Percentiles rank a stretch among this genome's conserved stretches.
Conservation (phyloP, 345 rosid genomes). For the Aurinia saxatilis region DNA sequence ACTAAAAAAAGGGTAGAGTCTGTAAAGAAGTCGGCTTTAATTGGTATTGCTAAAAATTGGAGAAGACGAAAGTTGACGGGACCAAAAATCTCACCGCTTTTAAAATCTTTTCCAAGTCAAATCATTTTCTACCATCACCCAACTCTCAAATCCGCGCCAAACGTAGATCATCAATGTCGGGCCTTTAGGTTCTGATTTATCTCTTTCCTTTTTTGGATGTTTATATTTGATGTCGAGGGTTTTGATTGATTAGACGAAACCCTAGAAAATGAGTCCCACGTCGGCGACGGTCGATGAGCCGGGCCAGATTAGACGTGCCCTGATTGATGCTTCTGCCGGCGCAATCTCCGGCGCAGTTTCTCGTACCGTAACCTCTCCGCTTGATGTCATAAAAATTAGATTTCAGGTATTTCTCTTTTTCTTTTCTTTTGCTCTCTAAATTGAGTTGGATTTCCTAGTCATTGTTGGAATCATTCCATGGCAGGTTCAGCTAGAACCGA, state of each 20-base stretch:
- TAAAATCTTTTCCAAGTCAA: neutral
- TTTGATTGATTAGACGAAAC: conserved; percentile 14
- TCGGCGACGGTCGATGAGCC: conserved; percentile 49
- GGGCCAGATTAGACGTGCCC: conserved; percentile 64
- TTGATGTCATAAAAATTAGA: conserved; percentile 95
- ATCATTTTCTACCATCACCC: neutral
- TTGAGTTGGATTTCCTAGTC: too few relatives aligned
- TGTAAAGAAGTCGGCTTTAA: too few relatives aligned
- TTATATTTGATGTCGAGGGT: neutral
- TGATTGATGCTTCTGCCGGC: conserved; percentile 63
- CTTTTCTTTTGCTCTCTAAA: too few relatives aligned
- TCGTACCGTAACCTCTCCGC: conserved; percentile 90
- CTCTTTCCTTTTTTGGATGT: neutral
- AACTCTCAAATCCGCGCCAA: neutral
- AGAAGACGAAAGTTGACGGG: too few relatives aligned
- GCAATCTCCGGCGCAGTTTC: conserved; percentile 78
- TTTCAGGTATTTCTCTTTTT: conserved; percentile 62
- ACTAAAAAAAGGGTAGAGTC: too few relatives aligned
- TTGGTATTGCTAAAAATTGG: too few relatives aligned
- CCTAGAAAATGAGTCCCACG: conserved; percentile 22
- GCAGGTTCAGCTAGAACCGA: conserved; percentile 97
- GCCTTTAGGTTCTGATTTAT: neutral
- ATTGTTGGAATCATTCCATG: too few relatives aligned
- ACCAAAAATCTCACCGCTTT: neutral
- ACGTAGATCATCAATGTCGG: conserved; percentile 10